Conservation (phyloP, 2,329 filamentous ascomycete species). For the Sclerotinia minor region DNA sequence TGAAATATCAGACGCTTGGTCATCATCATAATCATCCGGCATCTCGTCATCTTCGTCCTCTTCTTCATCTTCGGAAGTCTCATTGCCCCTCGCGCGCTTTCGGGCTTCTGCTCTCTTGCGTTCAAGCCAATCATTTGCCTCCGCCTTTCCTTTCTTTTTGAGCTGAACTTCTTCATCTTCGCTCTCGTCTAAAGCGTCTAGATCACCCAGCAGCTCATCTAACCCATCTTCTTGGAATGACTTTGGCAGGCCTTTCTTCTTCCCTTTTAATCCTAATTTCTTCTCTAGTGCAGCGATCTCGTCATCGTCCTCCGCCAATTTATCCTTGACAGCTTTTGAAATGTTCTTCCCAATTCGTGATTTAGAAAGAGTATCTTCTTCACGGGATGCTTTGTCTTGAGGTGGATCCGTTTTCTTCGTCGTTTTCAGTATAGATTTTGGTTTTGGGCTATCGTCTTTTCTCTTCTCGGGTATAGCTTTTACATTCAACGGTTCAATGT, state of each 20-base stretch:
- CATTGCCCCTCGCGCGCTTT: slow-evolving; percentile 23
- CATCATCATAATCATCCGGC: slow-evolving; percentile 41
- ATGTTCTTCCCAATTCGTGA: slow-evolving; percentile 28
- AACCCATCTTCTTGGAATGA: slow-evolving; percentile 80
- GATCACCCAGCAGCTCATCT: slow-evolving; percentile 62
- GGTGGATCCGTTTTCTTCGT: slow-evolving; percentile 33
- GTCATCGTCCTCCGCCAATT: slow-evolving; percentile 76
- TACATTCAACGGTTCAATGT: slow-evolving; percentile 4
- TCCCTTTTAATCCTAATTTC: slow-evolving; percentile 76
- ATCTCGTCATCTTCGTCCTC: slow-evolving; percentile 33
- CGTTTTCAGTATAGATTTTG: slow-evolving; percentile 39
- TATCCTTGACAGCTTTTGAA: slow-evolving; percentile 53
- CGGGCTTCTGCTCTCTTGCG: slow-evolving; percentile 54
- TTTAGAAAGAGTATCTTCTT: slow-evolving; percentile 6
- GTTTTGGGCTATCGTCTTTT: slow-evolving; percentile 26
- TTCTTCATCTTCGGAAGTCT: slow-evolving; percentile 17
- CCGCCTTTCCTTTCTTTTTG: slow-evolving; percentile 58
- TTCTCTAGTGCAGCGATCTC: slow-evolving; percentile 87
- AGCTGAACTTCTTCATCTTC: slow-evolving; percentile 49
- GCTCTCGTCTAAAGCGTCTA: slow-evolving; percentile 60
- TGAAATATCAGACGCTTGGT: slow-evolving; percentile 39
- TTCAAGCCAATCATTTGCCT: slow-evolving; percentile 61
- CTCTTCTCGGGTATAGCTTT: slow-evolving; percentile 17
- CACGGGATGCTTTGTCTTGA: background rate
- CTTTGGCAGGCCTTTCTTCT: slow-evolving; percentile 67